Base-by-base conservation (phyloP, 495 filamentous ascomycete genomes). In the Penicillium steckii region DNA sequence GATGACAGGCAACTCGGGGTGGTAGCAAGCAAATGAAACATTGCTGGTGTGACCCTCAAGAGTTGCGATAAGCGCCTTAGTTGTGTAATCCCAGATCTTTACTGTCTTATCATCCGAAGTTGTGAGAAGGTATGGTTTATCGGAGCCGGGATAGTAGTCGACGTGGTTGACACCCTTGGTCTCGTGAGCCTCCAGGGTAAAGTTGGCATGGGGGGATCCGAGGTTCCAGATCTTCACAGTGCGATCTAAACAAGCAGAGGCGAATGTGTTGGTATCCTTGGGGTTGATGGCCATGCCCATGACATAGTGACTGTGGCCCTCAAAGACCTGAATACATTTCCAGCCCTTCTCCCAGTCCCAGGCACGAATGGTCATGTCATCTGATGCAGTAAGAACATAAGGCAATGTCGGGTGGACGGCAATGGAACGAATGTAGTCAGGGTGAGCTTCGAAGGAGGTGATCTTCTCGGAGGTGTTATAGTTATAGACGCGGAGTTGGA, bases 221-320 rank as follows among this genome's bases (percentile, higher is more conserved):
- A 98, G 78, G 63, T 86, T 95, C 94, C 94, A 98, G 66, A 98
- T 96, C 80, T 98, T 98, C 52, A 98, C 92, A 3, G 91, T 95
- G 52, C 94, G 82, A 68, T 98, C 94, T 63, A 99, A 74, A 80
- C 94, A 99, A 8, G 94, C 95, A 3, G 90, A 95, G 25, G 94
- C 94, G 67, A 98, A 98, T 15, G 94, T 92, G 66, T 99, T 99
- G 18, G 95, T 97, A 60, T 97, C 94, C 70, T 97, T 99, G 13
- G 94, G 94, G 71, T 99, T 97, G 68, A 99, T 96, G n/a, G 95
- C 85, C 55, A 99, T 80, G n/a, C 91, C 91, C 95, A 98, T 98
- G 33, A 97, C 94, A 78, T 91, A 96, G 73, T 96, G 91, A 61
- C 85, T 88, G 64, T 99, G 95, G n/a, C 94, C 94, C 67, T 99